Percentiles rank a stretch among this genome's conserved stretches.
Evolutionary conservation across 2,329 filamentous ascomycete species (phyloP).

Genomic region (Aureobasidium sp.): DNA sequence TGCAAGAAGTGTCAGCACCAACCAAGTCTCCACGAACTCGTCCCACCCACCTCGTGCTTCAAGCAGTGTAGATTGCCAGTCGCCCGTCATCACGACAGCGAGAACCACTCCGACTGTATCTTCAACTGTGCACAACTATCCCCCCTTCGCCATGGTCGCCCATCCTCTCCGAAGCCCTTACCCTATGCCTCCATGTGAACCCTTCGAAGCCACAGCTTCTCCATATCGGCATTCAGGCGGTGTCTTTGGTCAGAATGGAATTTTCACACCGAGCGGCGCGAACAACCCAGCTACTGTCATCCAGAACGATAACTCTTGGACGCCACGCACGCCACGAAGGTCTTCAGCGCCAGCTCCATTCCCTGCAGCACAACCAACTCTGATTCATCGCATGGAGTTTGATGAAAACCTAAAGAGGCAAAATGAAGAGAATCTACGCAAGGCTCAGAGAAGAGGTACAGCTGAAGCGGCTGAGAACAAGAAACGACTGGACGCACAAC

Average conservation of each 20-base stretch:
- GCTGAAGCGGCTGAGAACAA: conserved; percentile 43
- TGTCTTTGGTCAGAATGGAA: neutral
- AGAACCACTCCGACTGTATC: conserved; percentile 51
- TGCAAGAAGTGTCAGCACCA: neutral
- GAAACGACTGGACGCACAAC: conserved; percentile 24
- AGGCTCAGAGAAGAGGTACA: neutral
- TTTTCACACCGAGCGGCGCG: neutral
- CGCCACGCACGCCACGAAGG: conserved; percentile 14
- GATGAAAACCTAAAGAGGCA: conserved; percentile 44
- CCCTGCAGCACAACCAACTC: conserved; percentile 13
- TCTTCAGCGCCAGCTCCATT: neutral
- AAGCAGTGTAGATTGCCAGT: conserved; percentile 13
- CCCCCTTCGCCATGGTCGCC: conserved; percentile 20
- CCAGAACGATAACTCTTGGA: neutral
- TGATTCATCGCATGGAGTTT: conserved; percentile 26
- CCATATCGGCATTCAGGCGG: conserved; percentile 40
- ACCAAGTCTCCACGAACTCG: neutral
- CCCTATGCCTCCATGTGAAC: conserved; percentile 32
- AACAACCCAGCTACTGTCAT: neutral
- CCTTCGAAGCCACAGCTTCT: conserved; percentile 53
- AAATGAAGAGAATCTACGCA: conserved; percentile 44
- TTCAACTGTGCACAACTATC: neutral
- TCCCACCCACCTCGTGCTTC: conserved; percentile 9
- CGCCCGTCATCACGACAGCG: conserved; percentile 23
- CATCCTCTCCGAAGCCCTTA: neutral